Percentiles rank a stretch among this genome's conserved stretches.
Evolutionary conservation across 2,329 filamentous ascomycete genomes (phyloP).

Genomic region (Pseudogymnoascus sp.): DNA sequence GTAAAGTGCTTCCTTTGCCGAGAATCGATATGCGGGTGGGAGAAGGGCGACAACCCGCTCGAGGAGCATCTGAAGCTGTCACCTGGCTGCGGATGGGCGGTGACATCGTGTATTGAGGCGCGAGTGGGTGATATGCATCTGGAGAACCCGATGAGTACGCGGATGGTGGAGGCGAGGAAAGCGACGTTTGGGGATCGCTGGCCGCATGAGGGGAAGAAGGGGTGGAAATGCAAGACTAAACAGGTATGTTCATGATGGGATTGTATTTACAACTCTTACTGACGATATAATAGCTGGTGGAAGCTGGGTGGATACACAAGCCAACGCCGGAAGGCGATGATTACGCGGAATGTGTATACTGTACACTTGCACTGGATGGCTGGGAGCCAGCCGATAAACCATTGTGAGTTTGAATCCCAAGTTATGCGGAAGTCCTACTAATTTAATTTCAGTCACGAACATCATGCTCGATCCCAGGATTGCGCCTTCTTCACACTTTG

Average conservation of each 20-base stretch:
- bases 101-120: constrained; percentile 56
- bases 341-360: constrained; percentile 86
- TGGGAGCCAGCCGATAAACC: constrained; percentile 94
- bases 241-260: constrained; percentile 49
- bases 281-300: constrained; percentile 58
- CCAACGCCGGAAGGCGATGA: constrained; percentile 77
- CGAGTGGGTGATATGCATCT: constrained; percentile 54
- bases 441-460: constrained; percentile 61
- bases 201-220: constrained; percentile 83
- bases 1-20: constrained; percentile 82
- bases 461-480: constrained; percentile 66
- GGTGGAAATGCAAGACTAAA: constrained; percentile 82
- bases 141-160: constrained; percentile 64
- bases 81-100: constrained; percentile 77
- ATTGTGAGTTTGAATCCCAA: constrained; percentile 45
- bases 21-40: constrained; percentile 85
- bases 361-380: constrained; percentile 78
- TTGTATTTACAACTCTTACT: constrained; percentile 8
- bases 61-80: constrained; percentile 81
- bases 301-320: constrained; percentile 91
- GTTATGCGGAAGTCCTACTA: neutral
- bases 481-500: constrained; percentile 77
- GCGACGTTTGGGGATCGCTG: constrained; percentile 78
- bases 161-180: constrained; percentile 68
- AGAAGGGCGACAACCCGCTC: constrained; percentile 73